Evolutionary conservation across 768 basidiomycete genomes (phyloP), one percentile per base, ranked within the genome.

Genomic region (Collybiopsis luxurians): DNA sequence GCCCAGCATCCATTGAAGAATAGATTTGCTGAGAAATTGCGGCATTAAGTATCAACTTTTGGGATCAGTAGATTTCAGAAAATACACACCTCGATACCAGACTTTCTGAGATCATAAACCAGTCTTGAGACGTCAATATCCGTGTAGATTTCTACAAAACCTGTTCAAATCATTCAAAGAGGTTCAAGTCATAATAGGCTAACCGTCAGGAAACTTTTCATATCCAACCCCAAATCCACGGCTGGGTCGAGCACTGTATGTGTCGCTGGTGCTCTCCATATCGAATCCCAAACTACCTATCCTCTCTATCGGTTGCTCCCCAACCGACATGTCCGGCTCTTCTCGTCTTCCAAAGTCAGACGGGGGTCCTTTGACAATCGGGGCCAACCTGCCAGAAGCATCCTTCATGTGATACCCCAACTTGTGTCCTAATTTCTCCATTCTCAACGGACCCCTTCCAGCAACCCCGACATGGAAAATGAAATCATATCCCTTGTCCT

Each of bases 1-100:
- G 86, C 0, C 88, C 89, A 15, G 87, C 85, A 64, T 90, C 89
- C 77, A 85, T 80, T 2, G 88, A 89, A 19, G 85, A 79, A 65
- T 85, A 84, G 21, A 89, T 83, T 71, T 85, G 78, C 85, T 89
- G 63, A 48, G 48, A 51, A 58, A 48, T 28, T 17, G n/a, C 2
- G 31, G n/a, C n/a, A n/a, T 19, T 31, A 31, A 26, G 26, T 30
- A 13, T 31, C 13, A 31, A 1, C 26, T 17, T n/a, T n/a, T 31
- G 1, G n/a, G 30, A 28, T 21, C n/a, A 11, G 17, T 34, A 21
- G 15, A 47, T 9, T 15, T 28, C 4, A 28, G 12, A 45, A 56
- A 53, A 43, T 13, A 65, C 76, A 30, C 53, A 82, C 82, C 68
- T 79, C 78, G 17, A 79, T 70, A 1, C 83, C 81, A 27, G 71